Conservation (phyloP, 2,329 filamentous ascomycete species). For the Teratosphaeria viscida region DNA sequence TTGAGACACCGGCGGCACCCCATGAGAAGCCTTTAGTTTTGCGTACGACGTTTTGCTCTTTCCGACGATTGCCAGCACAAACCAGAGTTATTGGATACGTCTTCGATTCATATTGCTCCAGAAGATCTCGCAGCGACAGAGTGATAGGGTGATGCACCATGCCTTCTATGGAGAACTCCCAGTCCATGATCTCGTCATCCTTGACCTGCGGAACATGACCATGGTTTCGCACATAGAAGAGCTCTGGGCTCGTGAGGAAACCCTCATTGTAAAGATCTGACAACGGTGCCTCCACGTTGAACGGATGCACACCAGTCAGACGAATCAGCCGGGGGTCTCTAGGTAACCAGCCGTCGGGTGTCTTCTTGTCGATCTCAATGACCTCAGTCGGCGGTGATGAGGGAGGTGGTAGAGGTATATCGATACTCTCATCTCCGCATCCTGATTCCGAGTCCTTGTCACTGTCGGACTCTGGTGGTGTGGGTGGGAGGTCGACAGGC, state of each 20-base stretch:
- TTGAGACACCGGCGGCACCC: constrained; percentile 80
- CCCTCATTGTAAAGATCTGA: constrained; percentile 68
- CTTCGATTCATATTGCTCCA: constrained; percentile 65
- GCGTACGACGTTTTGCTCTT: constrained; percentile 83
- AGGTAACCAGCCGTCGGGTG: constrained; percentile 71
- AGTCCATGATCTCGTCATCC: constrained; percentile 62
- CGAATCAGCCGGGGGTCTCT: constrained; percentile 74
- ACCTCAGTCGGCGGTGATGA: constrained; percentile 49
- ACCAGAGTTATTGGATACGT: constrained; percentile 83
- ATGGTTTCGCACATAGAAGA: constrained; percentile 90
- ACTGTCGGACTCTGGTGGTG: constrained; percentile 27
- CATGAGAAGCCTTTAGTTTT: constrained; percentile 93
- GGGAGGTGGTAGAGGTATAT: constrained; percentile 60
- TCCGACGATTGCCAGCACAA: constrained; percentile 82
- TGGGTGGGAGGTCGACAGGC: constrained; percentile 15
- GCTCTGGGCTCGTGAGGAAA: constrained; percentile 74
- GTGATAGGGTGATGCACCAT: constrained; percentile 67
- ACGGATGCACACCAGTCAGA: constrained; percentile 79
- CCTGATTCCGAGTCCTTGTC: constrained; percentile 16
- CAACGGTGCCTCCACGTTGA: constrained; percentile 80
- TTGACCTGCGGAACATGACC: constrained; percentile 67
- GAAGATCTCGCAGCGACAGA: constrained; percentile 60
- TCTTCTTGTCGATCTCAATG: constrained; percentile 66
- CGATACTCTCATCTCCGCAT: constrained; percentile 26
- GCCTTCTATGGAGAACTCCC: constrained; percentile 79